phyloP scores from a whole-genome alignment of 768 basidiomycete genomes.

The Pluteus cervinus region DNA sequence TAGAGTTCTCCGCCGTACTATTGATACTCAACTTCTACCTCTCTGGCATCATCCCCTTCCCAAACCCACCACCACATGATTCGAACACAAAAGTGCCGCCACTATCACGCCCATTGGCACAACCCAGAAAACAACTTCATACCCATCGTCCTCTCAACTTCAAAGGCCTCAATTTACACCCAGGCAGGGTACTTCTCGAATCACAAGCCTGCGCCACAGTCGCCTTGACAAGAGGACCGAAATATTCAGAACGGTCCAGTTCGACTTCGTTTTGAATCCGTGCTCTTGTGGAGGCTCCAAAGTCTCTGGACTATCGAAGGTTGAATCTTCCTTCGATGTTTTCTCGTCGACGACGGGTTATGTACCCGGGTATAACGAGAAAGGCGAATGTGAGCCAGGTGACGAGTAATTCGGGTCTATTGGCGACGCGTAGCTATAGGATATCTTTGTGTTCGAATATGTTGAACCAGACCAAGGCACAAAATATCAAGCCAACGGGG shows the following conservation, averaged over 20 bases:
- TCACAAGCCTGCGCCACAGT: constrained; percentile 72
- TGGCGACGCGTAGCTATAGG: constrained; percentile 65
- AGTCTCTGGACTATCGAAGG: constrained; percentile 61
- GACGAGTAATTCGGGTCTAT: constrained; percentile 58
- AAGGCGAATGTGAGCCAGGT: constrained; percentile 72
- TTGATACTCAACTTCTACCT: constrained; percentile 69
- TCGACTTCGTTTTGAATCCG: constrained; percentile 69
- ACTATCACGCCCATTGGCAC: constrained; percentile 61
- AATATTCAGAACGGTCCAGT: constrained; percentile 80
- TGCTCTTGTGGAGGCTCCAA: constrained; percentile 55
- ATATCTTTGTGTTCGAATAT: constrained; percentile 66
- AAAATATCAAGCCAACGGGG: constrained; percentile 53
- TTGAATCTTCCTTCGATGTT: constrained; percentile 82
- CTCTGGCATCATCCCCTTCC: constrained; percentile 86
- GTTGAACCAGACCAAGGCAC: constrained; percentile 74
- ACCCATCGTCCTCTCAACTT: constrained; percentile 47
- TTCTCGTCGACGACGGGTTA: constrained; percentile 64
- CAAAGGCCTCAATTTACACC: constrained; percentile 66
- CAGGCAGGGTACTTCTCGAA: constrained; percentile 61
- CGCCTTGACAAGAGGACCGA: constrained; percentile 74
- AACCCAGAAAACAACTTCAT: constrained; percentile 58
- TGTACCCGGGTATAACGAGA: constrained; percentile 70
- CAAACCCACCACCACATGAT: constrained; percentile 82
- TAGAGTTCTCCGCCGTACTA: constrained; percentile 76
- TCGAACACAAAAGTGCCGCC: constrained; percentile 62